Percentiles rank a stretch among this genome's conserved stretches.
Evolutionary conservation across 2,329 filamentous ascomycete species (phyloP).

Genomic region (Pseudogymnoascus sp.): DNA sequence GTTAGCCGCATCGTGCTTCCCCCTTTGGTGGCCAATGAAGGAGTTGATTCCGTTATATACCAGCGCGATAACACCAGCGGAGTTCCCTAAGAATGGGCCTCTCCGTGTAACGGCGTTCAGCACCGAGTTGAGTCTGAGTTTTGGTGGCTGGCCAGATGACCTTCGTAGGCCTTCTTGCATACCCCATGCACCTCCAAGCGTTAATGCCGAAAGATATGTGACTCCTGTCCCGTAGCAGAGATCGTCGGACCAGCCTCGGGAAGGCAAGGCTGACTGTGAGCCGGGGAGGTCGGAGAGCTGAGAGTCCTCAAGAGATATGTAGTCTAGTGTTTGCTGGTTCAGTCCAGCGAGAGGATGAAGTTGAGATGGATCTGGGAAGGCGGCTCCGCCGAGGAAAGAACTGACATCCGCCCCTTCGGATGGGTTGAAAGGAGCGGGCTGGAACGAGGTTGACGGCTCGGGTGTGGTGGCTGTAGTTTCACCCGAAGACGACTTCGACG

Average conservation of each 20-base stretch:
- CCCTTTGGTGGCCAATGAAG: slow-evolving; percentile 65
- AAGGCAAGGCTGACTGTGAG: slow-evolving; percentile 79
- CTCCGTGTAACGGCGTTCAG: slow-evolving; percentile 89
- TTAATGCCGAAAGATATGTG: slow-evolving; percentile 82
- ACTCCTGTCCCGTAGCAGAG: slow-evolving; percentile 95
- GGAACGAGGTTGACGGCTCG: slow-evolving; percentile 33
- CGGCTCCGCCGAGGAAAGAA: slow-evolving; percentile 69
- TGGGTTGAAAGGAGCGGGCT: slow-evolving; percentile 58
- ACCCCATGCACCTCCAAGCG: slow-evolving; percentile 84
- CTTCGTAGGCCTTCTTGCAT: slow-evolving; percentile 79
- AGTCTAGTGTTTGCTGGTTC: slow-evolving; percentile 88
- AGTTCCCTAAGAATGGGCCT: slow-evolving; percentile 93
- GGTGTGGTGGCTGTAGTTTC: slow-evolving; percentile 14
- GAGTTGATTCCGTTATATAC: slow-evolving; percentile 93
- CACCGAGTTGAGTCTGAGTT: slow-evolving; percentile 86
- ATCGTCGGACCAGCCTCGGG: slow-evolving; percentile 94
- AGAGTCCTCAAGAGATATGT: slow-evolving; percentile 88
- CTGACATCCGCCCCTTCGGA: slow-evolving; percentile 70
- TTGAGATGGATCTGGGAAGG: slow-evolving; percentile 76
- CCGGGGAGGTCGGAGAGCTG: slow-evolving; percentile 79
- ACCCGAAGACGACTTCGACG: slow-evolving; percentile 20
- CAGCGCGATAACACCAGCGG: slow-evolving; percentile 89
- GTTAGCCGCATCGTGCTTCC: slow-evolving; percentile 85
- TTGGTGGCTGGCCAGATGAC: slow-evolving; percentile 69
- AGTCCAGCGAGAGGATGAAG: slow-evolving; percentile 90